Percentiles rank a stretch among this genome's conserved stretches.
Conservation (phyloP, 2,329 filamentous ascomycete species). For the Coniella vitis region DNA sequence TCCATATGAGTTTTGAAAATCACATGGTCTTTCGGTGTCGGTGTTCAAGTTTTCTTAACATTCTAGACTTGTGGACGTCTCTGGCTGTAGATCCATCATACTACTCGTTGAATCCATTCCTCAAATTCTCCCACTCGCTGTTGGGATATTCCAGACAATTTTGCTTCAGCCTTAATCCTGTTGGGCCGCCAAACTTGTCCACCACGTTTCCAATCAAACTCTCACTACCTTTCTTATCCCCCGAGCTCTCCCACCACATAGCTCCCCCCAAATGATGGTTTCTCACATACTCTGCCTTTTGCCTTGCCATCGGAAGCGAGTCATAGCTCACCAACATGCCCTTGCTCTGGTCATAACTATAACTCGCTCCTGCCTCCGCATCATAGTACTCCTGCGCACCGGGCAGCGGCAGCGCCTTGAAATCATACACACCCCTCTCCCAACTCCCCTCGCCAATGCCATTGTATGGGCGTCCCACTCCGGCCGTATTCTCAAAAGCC, state of each 20-base stretch:
- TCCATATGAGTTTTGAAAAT: too few species aligned
- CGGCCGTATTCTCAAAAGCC: slow-evolving; percentile 72
- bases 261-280: slow-evolving; percentile 65
- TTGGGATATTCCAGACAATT: slow-evolving; percentile 60
- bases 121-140: slow-evolving; percentile 65
- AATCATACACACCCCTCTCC: slow-evolving; percentile 84
- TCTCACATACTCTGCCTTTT: slow-evolving; percentile 68
- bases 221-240: slow-evolving; percentile 57
- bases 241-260: slow-evolving; percentile 98
- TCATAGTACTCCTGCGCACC: slow-evolving; percentile 62
- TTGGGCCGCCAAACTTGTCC: slow-evolving; percentile 47
- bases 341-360: slow-evolving; percentile 61
- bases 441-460: slow-evolving; percentile 75
- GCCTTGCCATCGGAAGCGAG: slow-evolving; percentile 56
- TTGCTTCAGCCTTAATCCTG: slow-evolving; percentile 39
- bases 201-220: slow-evolving; percentile 66
- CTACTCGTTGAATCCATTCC: slow-evolving; percentile 46
- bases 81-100: slow-evolving; percentile 17
- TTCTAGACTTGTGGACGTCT: neutral
- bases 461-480: slow-evolving; percentile 60
- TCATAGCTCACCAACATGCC: slow-evolving; percentile 74
- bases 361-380: slow-evolving; percentile 59
- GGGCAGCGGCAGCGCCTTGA: slow-evolving; percentile 70
- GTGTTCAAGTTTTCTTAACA: neutral
- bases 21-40: too few species aligned